These are phyloP conservation scores for Heterobasidion irregulare DNA, from an alignment of 1,284 basidiomycete species.

Conservation along the genomic window DNA sequence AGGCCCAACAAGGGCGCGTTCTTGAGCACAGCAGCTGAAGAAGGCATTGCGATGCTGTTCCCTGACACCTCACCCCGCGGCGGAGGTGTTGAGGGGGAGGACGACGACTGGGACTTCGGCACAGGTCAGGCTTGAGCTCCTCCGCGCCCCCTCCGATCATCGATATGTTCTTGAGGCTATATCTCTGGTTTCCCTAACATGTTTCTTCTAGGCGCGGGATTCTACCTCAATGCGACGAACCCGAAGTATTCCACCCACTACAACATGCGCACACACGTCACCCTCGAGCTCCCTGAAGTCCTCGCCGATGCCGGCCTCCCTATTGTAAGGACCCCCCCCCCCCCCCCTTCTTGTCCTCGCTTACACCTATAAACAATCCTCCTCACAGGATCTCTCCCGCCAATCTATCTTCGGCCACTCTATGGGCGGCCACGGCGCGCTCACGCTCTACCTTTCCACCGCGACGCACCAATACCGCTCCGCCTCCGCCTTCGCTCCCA, in stretches of 20 bases:
- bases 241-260: conserved; percentile 79
- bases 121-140: conserved; percentile 35
- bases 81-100: conserved; percentile 84
- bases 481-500: conserved; percentile 91
- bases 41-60: conserved; percentile 89
- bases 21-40: conserved; percentile 69
- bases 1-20: conserved; percentile 85
- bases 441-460: conserved; percentile 83
- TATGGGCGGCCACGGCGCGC: conserved; percentile 93
- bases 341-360: not conserved
- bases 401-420: conserved; percentile 84
- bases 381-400: conserved; percentile 52
- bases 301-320: conserved; percentile 63
- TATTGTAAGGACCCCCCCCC: conserved; percentile 46
- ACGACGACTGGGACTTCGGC: conserved; percentile 90
- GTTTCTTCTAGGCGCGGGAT: conserved; percentile 65
- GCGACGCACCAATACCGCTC: conserved; percentile 71
- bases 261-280: conserved; percentile 85
- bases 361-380: not conserved
- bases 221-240: conserved; percentile 86
- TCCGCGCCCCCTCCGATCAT: not conserved
- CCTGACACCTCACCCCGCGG: conserved; percentile 95
- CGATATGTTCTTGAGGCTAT: not conserved
- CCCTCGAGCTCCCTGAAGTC: conserved; percentile 74
- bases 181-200: not conserved